Evolutionary conservation across 257 asterid species (phyloP).

Genomic region (Solanum sparsipilum): DNA sequence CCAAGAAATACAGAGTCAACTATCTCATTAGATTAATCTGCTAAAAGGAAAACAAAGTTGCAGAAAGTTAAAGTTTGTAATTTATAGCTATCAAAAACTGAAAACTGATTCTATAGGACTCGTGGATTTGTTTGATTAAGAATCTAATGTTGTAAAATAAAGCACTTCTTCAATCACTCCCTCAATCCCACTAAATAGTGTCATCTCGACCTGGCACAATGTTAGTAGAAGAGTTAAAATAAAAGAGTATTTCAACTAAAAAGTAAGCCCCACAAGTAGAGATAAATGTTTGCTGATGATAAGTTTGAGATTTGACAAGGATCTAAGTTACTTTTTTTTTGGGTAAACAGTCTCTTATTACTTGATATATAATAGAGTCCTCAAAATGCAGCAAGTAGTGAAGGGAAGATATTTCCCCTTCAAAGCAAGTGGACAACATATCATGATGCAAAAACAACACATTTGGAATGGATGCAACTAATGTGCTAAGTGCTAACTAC

Average conservation of each 20-base stretch:
- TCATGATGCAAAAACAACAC: background rate
- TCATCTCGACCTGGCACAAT: background rate
- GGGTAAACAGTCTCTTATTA: background rate
- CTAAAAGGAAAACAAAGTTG: background rate
- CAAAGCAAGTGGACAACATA: background rate
- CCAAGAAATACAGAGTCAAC: background rate
- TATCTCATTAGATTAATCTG: background rate
- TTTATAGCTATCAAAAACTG: background rate
- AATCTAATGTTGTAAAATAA: background rate
- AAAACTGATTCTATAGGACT: background rate
- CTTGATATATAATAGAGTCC: background rate
- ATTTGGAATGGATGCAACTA: background rate
- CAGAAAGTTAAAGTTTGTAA: background rate
- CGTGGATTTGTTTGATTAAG: background rate
- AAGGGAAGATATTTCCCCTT: background rate
- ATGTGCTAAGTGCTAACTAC: background rate
- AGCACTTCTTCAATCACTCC: background rate
- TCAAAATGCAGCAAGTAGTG: background rate
- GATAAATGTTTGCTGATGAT: background rate
- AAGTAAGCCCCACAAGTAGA: background rate
- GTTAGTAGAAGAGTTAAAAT: background rate
- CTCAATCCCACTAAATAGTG: background rate
- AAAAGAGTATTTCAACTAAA: background rate
- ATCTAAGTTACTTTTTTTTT: background rate
- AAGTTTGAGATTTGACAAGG: background rate